These are phyloP conservation scores for Adiantum capillusveneris DNA, from an alignment of 75 land plant genomes.

Conservation along the genomic window DNA sequence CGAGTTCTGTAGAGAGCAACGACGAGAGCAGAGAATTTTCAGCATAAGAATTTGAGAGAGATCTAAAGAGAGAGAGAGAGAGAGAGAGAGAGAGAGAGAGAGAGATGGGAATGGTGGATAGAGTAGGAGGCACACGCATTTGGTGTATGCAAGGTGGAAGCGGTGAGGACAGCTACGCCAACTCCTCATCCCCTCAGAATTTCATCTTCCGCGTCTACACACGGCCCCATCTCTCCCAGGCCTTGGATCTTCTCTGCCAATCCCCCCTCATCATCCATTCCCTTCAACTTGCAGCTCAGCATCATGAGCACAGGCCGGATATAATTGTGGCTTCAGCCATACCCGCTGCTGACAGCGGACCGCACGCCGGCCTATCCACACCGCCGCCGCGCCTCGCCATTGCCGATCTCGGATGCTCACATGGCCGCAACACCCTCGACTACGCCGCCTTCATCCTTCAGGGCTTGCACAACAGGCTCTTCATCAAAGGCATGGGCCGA, in stretches of 20 bases:
- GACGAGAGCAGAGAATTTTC: too few species aligned
- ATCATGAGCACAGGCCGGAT: too few species aligned
- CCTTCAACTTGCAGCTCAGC: background rate
- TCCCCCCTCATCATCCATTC: constrained; percentile 30
- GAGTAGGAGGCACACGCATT: too few species aligned
- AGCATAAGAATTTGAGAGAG: too few species aligned
- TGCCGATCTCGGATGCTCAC: constrained; percentile 62
- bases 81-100: too few species aligned
- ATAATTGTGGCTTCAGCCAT: too few species aligned
- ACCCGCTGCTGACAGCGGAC: constrained; percentile 10
- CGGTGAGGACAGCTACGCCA: constrained; percentile 60
- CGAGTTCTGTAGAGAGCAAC: too few species aligned
- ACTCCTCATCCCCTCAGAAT: constrained; percentile 26
- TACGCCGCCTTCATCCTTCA: constrained; percentile 41
- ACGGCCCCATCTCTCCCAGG: constrained; percentile 14
- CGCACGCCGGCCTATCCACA: constrained; percentile 16
- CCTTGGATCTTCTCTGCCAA: constrained; percentile 37
- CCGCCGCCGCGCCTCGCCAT: constrained; percentile 28
- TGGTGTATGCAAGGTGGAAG: constrained; percentile 54
- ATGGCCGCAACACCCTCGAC: constrained; percentile 49
- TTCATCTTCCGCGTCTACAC: background rate
- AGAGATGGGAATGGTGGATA: too few species aligned
- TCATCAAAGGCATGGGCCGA: constrained; percentile 20
- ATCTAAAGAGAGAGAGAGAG: too few species aligned
- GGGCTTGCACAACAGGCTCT: constrained; percentile 33